Conservation (phyloP, 225 moss, liverwort and hornwort species). For the Sphagnum contortum region DNA sequence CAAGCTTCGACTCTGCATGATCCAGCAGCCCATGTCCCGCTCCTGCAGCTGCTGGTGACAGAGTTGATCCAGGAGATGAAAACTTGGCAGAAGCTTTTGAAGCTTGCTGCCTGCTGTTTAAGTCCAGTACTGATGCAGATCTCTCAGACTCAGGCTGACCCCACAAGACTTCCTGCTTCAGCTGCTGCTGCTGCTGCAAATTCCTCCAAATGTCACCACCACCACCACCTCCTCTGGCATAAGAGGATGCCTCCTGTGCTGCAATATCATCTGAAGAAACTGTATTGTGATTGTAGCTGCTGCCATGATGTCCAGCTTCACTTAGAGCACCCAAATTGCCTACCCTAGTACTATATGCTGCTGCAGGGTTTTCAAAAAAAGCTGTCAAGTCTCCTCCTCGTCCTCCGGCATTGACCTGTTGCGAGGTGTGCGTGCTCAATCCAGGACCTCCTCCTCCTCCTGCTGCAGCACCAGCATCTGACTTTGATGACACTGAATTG, state of each 20-base stretch:
- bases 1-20: constrained; percentile 18
- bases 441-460: constrained; percentile 7
- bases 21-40: no score
- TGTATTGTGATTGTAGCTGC: constrained; percentile 19
- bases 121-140: constrained; percentile 12
- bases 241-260: constrained; percentile 15
- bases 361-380: constrained; percentile 31
- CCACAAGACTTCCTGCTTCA: constrained; percentile 11
- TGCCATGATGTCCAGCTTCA: constrained; percentile 19
- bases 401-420: constrained; percentile 14
- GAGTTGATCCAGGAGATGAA: constrained; percentile 11
- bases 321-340: constrained; percentile 26
- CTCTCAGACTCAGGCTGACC: constrained; percentile 7
- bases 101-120: constrained; percentile 25
- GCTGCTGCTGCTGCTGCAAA: constrained; percentile 35
- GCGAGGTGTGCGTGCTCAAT: constrained; percentile 21
- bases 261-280: not conserved
- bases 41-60: constrained; percentile 13
- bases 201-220: not conserved
- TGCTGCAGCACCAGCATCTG: no score
- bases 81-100: constrained; percentile 19
- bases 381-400: constrained; percentile 33
- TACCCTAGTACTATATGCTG: constrained; percentile 7
- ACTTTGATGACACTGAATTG: constrained; percentile 9
- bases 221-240: constrained; percentile 9